Conservation (phyloP, 805 yeast genomes). For the Lachancea sp. region DNA sequence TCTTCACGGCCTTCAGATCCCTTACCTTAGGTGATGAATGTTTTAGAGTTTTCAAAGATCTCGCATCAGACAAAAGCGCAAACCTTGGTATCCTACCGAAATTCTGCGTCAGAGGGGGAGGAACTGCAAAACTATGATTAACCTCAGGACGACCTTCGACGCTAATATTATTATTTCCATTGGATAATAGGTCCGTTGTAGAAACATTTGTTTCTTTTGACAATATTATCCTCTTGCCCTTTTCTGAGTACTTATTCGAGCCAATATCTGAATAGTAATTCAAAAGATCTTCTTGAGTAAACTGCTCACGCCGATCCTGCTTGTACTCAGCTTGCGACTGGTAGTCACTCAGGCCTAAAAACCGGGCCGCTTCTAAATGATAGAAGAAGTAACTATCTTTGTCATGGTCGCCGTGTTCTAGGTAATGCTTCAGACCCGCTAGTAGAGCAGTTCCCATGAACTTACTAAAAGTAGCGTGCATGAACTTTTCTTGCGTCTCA, state of each 20-base stretch:
- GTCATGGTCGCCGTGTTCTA: constrained; percentile 16
- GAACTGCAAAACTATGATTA: not conserved
- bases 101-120: constrained; percentile 3
- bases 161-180: constrained; percentile 11
- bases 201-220: constrained; percentile 20
- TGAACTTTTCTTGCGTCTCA: constrained; percentile 15
- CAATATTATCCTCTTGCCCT: constrained; percentile 26
- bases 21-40: constrained; percentile 23
- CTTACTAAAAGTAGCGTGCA: constrained; percentile 22
- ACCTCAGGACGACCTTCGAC: not conserved
- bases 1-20: constrained; percentile 26
- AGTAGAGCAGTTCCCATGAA: constrained; percentile 28
- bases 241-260: constrained; percentile 26
- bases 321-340: constrained; percentile 21
- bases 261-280: constrained; percentile 31
- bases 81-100: constrained; percentile 1
- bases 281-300: constrained; percentile 27
- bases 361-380: constrained; percentile 28
- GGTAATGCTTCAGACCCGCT: constrained; percentile 28
- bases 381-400: constrained; percentile 24
- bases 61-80: constrained; percentile 3
- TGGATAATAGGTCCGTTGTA: constrained; percentile 22
- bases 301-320: constrained; percentile 13
- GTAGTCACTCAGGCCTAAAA: constrained; percentile 25
- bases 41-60: constrained; percentile 8